These are phyloP conservation scores for Protomyces arabidopsidicola DNA, from an alignment of 1,139 yeast genomes.

Conservation along the genomic window DNA sequence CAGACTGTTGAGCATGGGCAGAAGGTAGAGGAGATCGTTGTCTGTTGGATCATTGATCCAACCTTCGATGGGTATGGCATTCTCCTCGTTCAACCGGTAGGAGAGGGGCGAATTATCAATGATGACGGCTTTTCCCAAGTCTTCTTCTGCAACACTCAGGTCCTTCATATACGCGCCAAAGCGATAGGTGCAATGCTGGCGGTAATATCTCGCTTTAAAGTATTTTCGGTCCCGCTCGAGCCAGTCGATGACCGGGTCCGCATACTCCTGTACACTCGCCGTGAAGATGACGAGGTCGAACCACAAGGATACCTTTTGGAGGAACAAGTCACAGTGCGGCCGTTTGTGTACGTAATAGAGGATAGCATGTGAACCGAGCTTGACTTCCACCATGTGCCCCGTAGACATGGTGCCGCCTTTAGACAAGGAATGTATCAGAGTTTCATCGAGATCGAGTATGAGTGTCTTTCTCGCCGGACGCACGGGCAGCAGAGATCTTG, in stretches of 20 bases:
- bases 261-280: conserved; percentile 90
- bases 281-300: conserved; percentile 84
- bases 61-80: conserved; percentile 91
- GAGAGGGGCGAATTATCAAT: conserved; percentile 91
- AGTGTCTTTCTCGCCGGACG: conserved; percentile 51
- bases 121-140: conserved; percentile 67
- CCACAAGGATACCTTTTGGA: conserved; percentile 77
- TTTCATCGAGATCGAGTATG: conserved; percentile 86
- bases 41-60: conserved; percentile 96
- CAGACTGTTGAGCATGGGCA: conserved; percentile 76
- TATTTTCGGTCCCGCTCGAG: conserved; percentile 52
- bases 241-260: conserved; percentile 95
- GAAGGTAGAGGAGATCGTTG: conserved; percentile 66
- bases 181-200: conserved; percentile 68
- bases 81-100: conserved; percentile 71
- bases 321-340: conserved; percentile 82
- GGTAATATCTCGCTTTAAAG: conserved; percentile 63
- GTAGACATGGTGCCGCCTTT: conserved; percentile 55
- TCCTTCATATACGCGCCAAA: conserved; percentile 90
- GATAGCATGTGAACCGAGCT: conserved; percentile 60
- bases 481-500: background rate
- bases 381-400: conserved; percentile 80
- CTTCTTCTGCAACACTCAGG: conserved; percentile 52
- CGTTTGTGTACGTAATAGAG: conserved; percentile 86
- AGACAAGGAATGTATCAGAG: conserved; percentile 83